Evolutionary conservation across 2,329 filamentous ascomycete genomes (phyloP).

Genomic region (Elsinoe arachidis): DNA sequence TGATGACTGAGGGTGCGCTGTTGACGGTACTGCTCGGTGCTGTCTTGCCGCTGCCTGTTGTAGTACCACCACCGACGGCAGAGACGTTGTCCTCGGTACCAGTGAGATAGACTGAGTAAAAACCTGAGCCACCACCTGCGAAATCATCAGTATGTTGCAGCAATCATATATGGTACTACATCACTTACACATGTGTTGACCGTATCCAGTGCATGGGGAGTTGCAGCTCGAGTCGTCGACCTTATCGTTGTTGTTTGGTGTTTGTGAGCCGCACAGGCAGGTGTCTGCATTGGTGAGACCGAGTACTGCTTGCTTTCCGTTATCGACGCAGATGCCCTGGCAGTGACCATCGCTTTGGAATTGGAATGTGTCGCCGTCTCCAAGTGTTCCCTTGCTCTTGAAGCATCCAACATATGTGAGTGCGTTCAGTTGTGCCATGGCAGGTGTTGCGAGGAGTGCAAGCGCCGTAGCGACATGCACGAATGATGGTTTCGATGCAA

Average conservation of each 20-base stretch:
- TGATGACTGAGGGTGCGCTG: conserved; percentile 22
- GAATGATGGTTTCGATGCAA: conserved; percentile 1
- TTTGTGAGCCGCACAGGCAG: conserved; percentile 65
- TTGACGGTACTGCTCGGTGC: conserved; percentile 17
- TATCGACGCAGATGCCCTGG: conserved; percentile 41
- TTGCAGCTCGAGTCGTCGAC: conserved; percentile 55
- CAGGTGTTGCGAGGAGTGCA: conserved; percentile 9
- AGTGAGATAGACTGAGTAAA: conserved; percentile 45
- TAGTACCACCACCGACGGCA: conserved; percentile 23
- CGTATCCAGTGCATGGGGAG: conserved; percentile 56
- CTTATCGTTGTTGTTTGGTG: conserved; percentile 52
- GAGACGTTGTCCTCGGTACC: conserved; percentile 35
- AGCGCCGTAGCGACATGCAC: conserved; percentile 5
- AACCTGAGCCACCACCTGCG: conserved; percentile 49
- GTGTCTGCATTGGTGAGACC: conserved; percentile 51
- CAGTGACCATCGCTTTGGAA: conserved; percentile 51
- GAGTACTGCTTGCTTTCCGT: conserved; percentile 43
- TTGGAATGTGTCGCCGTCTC: conserved; percentile 39
- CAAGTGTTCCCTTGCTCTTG: conserved; percentile 37
- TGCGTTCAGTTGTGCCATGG: conserved; percentile 11
- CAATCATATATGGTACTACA: neutral
- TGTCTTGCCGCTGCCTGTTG: conserved; percentile 8
- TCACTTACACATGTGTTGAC: conserved; percentile 54
- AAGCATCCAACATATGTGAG: conserved; percentile 43
- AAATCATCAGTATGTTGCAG: conserved; percentile 21